Conservation (phyloP, 768 basidiomycete species). For the Suillus fuscotomentosus region DNA sequence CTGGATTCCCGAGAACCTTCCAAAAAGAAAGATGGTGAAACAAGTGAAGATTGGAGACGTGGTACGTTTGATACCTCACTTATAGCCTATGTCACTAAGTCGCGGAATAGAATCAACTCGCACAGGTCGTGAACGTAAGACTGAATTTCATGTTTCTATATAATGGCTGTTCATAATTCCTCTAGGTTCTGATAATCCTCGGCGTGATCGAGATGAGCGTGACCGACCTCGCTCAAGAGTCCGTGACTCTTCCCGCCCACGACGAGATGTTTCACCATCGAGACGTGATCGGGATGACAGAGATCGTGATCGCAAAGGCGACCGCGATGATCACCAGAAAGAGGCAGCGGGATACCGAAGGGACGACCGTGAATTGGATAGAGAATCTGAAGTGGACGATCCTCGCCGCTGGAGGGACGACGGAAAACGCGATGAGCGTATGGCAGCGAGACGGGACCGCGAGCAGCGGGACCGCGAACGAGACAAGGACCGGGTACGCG, state of each 20-base stretch:
- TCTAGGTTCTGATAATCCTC: conserved; percentile 51
- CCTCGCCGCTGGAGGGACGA: conserved; percentile 80
- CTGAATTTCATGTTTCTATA: not conserved
- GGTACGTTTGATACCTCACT: conserved; percentile 43
- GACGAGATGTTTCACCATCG: conserved; percentile 56
- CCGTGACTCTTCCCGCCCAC: conserved; percentile 61
- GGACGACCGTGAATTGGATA: conserved; percentile 42
- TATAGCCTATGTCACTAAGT: conserved; percentile 13
- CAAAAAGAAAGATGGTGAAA: conserved; percentile 72
- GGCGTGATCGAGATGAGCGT: conserved; percentile 59
- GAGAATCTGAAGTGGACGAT: conserved; percentile 60
- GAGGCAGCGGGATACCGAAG: conserved; percentile 19
- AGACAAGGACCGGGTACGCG: conserved; percentile 39
- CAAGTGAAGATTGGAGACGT: conserved; percentile 83
- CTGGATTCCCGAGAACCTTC: conserved; percentile 56
- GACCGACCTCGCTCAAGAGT: conserved; percentile 63
- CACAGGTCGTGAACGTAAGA: conserved; percentile 58
- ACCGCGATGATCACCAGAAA: conserved; percentile 27
- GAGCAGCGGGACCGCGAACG: conserved; percentile 35
- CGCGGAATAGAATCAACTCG: conserved; percentile 50
- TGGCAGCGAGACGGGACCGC: conserved; percentile 60
- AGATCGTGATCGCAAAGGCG: conserved; percentile 34
- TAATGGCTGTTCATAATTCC: conserved; percentile 9
- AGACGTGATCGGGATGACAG: conserved; percentile 37
- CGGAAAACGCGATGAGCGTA: conserved; percentile 74